Evolutionary conservation across 352 stramenopile genomes (phyloP), one percentile per base, ranked within the genome.

Genomic region (Pythium folliculosum): DNA sequence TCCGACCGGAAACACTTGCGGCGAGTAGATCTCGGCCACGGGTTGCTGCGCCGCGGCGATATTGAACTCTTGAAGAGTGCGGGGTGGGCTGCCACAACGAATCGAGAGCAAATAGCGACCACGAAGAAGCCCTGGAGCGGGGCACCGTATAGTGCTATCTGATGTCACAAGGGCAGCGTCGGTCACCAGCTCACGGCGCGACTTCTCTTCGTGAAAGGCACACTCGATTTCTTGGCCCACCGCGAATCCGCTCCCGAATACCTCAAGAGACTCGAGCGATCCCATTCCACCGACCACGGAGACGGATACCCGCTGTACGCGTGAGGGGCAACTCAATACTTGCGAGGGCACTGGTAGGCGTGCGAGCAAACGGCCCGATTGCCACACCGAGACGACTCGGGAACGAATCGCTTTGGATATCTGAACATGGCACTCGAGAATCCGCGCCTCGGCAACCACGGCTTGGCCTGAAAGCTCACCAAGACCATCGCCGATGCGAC

Each of bases 1-100:
- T 43, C 52, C 32, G 16, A 69, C 27, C 17, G 59, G 62, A 32
- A 75, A 70, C 23, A 75, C 38, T 57, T 75, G 69, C 21, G 69
- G 69, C 0, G 50, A 53, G 58, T 67, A 75, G 17, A 62, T 17
- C 6, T 68, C 57, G 8, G 49, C 69, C 14, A 57, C 27, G 27
- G 69, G 69, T 5, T 12, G n/a, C 16, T 51, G 5, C 13, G 43
- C 32, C 0, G 19, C 23, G 2, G 27, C 21, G 37, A 69, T 14
- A 45, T 19, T 49, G 49, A 69, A 61, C 22, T 30, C 44, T 54
- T 51, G 38, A 14, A 59, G 7, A 3, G 35, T 27, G 21, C 38
- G n/a, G 21, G 48, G 25, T 38, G 25, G 48, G 21, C 48, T 23
- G 3, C 62, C 53, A 30, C 55, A 64, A 12, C 25, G 52, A 35